Percentiles rank a stretch among this genome's conserved stretches.
phyloP scores from a whole-genome alignment of 2,329 filamentous ascomycete genomes.

The Fusarium concolor region DNA sequence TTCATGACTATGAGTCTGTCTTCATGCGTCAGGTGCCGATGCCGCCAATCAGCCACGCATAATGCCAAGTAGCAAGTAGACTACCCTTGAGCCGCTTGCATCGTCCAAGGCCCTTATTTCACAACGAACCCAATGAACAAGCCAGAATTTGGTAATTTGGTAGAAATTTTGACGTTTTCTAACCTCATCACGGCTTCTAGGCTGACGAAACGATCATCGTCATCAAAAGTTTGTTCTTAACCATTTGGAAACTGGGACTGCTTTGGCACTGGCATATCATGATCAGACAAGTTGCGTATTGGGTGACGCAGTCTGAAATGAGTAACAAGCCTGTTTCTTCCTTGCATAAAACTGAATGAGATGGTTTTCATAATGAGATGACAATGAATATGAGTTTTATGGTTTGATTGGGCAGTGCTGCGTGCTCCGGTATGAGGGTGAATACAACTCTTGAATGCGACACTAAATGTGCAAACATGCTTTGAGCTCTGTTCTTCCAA shows the following conservation, averaged over 20 bases:
- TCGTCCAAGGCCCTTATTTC: conserved; percentile 31
- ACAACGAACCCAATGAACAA: neutral
- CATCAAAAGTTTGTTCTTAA: conserved; percentile 13
- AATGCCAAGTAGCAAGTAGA: conserved; percentile 32
- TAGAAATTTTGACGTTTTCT: neutral
- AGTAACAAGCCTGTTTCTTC: neutral
- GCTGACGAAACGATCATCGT: conserved; percentile 11
- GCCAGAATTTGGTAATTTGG: neutral
- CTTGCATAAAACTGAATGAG: neutral
- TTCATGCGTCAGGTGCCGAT: conserved; percentile 10
- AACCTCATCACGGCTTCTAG: conserved; percentile 1
- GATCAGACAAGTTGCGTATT: neutral
- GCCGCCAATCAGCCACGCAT: neutral
- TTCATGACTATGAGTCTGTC: neutral
- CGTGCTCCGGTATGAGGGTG: neutral
- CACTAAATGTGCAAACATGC: neutral
- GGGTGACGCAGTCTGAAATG: conserved; percentile 1
- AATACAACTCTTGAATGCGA: neutral
- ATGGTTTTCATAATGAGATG: neutral
- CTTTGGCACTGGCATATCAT: neutral
- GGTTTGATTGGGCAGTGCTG: neutral
- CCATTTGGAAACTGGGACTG: neutral
- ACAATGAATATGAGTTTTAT: neutral
- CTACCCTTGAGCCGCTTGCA: conserved; percentile 34
- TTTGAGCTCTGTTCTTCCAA: neutral